These are phyloP conservation scores for Tylopilus felleus DNA, from an alignment of 768 basidiomycete species.

Conservation along the genomic window DNA sequence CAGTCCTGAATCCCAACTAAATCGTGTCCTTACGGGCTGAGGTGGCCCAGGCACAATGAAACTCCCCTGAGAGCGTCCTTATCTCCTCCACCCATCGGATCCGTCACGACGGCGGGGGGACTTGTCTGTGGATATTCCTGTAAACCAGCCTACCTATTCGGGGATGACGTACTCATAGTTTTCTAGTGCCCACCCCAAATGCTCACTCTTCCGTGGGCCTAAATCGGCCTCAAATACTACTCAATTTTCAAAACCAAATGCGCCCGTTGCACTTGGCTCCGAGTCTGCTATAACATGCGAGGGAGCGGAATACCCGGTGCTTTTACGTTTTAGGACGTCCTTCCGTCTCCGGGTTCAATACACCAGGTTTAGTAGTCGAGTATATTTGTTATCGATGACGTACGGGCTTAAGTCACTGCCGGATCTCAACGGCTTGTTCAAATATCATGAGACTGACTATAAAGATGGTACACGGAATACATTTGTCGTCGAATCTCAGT, in stretches of 20 bases:
- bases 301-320: not conserved
- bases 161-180: not conserved
- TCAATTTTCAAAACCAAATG: not conserved
- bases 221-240: not conserved
- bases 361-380: not conserved
- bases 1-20: conserved; percentile 3
- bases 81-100: conserved; percentile 12
- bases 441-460: too few relatives aligned
- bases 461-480: too few relatives aligned
- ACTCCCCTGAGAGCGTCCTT: not conserved
- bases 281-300: conserved; percentile 2
- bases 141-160: not conserved
- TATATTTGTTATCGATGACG: conserved; percentile 4
- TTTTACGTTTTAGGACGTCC: not conserved
- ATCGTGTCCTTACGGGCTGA: conserved; percentile 7
- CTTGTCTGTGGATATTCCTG: not conserved
- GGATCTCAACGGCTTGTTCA: not conserved
- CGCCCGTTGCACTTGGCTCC: not conserved
- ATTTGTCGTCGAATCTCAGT: conserved; percentile 25
- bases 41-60: not conserved
- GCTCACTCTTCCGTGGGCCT: not conserved
- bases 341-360: not conserved
- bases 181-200: conserved; percentile 2
- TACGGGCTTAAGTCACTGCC: not conserved
- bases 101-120: not conserved